Evolutionary conservation across 306 rosid genomes (phyloP).

Genomic region (Cicer pinnatifidum): DNA sequence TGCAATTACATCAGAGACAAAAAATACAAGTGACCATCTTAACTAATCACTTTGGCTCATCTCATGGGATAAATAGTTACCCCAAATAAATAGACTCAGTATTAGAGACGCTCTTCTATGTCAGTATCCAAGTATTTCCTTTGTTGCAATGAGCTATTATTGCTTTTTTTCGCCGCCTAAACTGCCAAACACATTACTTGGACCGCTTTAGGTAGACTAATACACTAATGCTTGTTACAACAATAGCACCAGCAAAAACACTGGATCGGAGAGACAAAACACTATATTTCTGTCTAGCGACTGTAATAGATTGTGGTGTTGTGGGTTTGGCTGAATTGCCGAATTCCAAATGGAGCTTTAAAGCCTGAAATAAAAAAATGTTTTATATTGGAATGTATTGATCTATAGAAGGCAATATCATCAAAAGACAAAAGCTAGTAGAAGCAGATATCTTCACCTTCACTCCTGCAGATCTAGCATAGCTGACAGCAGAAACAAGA

Average conservation of each 20-base stretch:
- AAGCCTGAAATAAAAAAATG: slow-evolving; percentile 57
- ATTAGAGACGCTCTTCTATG: slow-evolving; percentile 35
- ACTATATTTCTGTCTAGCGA: slow-evolving; percentile 39
- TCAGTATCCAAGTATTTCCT: slow-evolving; percentile 39
- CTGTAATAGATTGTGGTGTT: slow-evolving; percentile 34
- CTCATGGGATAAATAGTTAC: slow-evolving; percentile 11
- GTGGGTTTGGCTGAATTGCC: slow-evolving; percentile 47
- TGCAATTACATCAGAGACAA: slow-evolving; percentile 39
- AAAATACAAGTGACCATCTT: slow-evolving; percentile 35
- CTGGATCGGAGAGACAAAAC: slow-evolving; percentile 51
- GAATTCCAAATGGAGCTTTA: slow-evolving; percentile 81
- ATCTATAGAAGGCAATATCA: slow-evolving; percentile 2
- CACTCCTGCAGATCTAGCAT: slow-evolving; percentile 67
- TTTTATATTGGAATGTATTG: slow-evolving; percentile 6
- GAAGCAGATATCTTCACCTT: slow-evolving; percentile 63
- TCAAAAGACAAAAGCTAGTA: slow-evolving; percentile 18
- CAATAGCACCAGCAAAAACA: slow-evolving; percentile 65
- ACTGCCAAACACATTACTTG: slow-evolving; percentile 45
- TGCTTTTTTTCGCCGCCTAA: slow-evolving; percentile 7
- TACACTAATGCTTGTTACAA: slow-evolving; percentile 61
- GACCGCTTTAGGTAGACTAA: slow-evolving; percentile 75
- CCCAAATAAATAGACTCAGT: slow-evolving; percentile 24
- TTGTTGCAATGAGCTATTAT: neutral
- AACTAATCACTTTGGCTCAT: slow-evolving; percentile 14
- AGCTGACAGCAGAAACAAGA: slow-evolving; percentile 73